Evolutionary conservation across 768 basidiomycete genomes (phyloP).

Genomic region (Mycena metata): DNA sequence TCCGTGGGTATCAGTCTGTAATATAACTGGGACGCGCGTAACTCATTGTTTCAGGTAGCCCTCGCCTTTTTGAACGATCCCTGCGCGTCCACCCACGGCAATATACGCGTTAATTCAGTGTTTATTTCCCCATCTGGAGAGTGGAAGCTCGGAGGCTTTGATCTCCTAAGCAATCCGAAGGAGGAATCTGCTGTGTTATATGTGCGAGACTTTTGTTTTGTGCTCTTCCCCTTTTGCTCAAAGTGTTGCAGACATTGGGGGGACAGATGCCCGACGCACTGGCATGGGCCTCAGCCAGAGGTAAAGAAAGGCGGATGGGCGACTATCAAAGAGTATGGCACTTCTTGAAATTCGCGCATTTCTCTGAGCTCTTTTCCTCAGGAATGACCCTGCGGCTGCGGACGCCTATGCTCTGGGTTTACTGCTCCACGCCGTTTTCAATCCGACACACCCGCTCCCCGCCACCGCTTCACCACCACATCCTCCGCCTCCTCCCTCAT

Average conservation of each 20-base stretch:
- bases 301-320: conserved; percentile 91
- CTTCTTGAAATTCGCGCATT: background rate
- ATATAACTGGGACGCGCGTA: conserved; percentile 11
- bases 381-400: conserved; percentile 69
- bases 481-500: conserved; percentile 81
- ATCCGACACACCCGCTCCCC: conserved; percentile 81
- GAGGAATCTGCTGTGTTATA: conserved; percentile 86
- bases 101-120: conserved; percentile 77
- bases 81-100: conserved; percentile 86
- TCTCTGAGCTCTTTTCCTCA: conserved; percentile 38
- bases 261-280: conserved; percentile 73
- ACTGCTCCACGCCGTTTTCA: conserved; percentile 89
- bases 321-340: conserved; percentile 81
- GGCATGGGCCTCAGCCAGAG: conserved; percentile 82
- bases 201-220: conserved; percentile 61
- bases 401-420: conserved; percentile 94
- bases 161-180: conserved; percentile 85
- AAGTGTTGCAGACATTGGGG: conserved; percentile 70
- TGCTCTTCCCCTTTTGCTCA: conserved; percentile 24
- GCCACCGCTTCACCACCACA: conserved; percentile 79
- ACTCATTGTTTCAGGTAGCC: conserved; percentile 71
- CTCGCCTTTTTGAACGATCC: conserved; percentile 91
- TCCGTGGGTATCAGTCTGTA: conserved; percentile 67
- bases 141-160: conserved; percentile 97
- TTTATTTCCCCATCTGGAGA: conserved; percentile 95